Evolutionary conservation across 768 basidiomycete species (phyloP).

Genomic region (Chalciporus pseudorubinellus): DNA sequence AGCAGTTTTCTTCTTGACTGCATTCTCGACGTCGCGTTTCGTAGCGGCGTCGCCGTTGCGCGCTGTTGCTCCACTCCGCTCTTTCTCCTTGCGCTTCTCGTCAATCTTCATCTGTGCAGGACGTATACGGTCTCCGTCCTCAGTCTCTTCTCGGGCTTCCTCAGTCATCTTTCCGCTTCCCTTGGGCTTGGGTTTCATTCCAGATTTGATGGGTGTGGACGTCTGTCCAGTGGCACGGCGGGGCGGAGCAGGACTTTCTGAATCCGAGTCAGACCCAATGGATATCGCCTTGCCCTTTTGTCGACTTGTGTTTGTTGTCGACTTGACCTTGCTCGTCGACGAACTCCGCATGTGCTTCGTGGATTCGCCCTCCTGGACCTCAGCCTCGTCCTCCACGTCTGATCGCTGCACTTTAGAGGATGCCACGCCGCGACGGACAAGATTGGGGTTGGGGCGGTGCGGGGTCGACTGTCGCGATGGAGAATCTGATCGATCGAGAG

Average conservation of each 20-base stretch:
- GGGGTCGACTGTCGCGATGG: background rate
- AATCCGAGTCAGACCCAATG: constrained; percentile 6
- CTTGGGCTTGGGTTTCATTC: constrained; percentile 26
- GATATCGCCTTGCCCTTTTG: background rate
- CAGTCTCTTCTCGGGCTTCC: constrained; percentile 1
- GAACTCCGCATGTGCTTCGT: background rate
- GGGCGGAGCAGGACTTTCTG: constrained; percentile 11
- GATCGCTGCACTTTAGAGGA: background rate
- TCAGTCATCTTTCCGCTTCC: constrained; percentile 5
- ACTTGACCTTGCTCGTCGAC: background rate
- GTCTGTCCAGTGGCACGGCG: constrained; percentile 1
- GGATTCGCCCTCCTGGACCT: background rate
- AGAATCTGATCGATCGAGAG: background rate
- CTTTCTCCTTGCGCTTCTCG: background rate
- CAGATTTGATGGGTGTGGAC: constrained; percentile 25
- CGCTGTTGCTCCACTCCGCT: background rate
- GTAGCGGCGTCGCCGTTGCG: background rate
- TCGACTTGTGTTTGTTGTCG: background rate
- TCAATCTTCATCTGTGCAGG: background rate
- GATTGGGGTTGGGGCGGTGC: background rate
- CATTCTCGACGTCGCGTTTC: background rate
- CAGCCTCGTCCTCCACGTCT: background rate
- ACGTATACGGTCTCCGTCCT: background rate
- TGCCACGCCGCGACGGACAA: constrained; percentile 2
- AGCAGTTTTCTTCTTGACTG: constrained; percentile 1